Percentiles rank a stretch among this genome's conserved stretches.
Conservation (phyloP, 805 yeast species). For the Wickerhamiella australiensis region DNA sequence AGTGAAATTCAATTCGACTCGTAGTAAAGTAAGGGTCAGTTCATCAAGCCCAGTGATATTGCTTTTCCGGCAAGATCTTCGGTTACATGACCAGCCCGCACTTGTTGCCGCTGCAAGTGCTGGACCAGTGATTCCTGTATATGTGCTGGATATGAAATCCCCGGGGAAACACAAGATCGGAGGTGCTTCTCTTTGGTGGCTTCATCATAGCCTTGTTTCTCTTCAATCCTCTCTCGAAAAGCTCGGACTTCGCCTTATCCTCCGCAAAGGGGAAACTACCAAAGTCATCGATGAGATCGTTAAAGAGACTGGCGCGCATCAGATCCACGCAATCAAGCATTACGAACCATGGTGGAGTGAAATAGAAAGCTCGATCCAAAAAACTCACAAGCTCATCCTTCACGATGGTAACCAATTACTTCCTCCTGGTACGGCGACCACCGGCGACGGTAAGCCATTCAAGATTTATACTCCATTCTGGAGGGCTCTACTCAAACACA, state of each 20-base stretch:
- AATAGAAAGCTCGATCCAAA: background rate
- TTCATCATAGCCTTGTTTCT: conserved; percentile 2
- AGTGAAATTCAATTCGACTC: background rate
- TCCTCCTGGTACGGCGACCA: conserved; percentile 7
- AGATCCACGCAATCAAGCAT: conserved; percentile 7
- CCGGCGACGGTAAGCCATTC: background rate
- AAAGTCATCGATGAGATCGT: background rate
- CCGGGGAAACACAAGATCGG: background rate
- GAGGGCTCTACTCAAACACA: conserved; percentile 3
- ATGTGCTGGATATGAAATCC: conserved; percentile 5
- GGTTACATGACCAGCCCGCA: conserved; percentile 5
- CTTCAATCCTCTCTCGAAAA: background rate
- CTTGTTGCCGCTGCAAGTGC: background rate
- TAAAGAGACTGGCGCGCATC: background rate
- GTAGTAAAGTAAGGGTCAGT: background rate
- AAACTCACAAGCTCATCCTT: background rate
- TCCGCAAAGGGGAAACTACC: background rate
- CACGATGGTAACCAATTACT: conserved; percentile 7
- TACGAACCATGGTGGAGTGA: conserved; percentile 10
- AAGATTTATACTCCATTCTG: conserved; percentile 9
- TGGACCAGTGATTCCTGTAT: conserved; percentile 3
- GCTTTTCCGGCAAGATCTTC: conserved; percentile 2
- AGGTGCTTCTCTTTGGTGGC: conserved; percentile 8
- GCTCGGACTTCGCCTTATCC: background rate
- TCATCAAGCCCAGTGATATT: conserved; percentile 1